Evolutionary conservation across 352 stramenopile genomes (phyloP).

Genomic region (Phytophthora rubi): DNA sequence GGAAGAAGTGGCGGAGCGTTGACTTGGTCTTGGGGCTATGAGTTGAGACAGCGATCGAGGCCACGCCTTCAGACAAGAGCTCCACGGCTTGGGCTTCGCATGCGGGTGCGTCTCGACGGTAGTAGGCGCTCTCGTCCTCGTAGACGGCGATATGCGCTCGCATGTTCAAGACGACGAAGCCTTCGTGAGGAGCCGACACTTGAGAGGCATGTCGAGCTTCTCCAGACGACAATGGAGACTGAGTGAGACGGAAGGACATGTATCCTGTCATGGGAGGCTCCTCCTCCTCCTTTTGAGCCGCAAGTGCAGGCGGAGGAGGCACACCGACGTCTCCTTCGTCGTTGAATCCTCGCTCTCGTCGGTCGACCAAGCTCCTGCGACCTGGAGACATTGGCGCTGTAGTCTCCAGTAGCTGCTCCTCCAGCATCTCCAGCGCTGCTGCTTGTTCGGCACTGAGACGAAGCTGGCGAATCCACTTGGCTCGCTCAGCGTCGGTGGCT

Average conservation of each 20-base stretch:
- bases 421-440: slow-evolving; percentile 58
- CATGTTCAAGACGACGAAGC: slow-evolving; percentile 44
- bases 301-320: background rate
- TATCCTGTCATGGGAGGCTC: slow-evolving; percentile 38
- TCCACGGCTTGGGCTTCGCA: slow-evolving; percentile 46
- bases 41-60: slow-evolving; percentile 11
- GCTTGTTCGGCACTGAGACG: slow-evolving; percentile 58
- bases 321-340: slow-evolving; percentile 4
- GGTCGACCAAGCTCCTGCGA: slow-evolving; percentile 33
- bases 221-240: slow-evolving; percentile 18
- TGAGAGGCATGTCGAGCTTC: slow-evolving; percentile 21
- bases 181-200: slow-evolving; percentile 29
- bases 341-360: slow-evolving; percentile 17
- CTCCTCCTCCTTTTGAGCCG: slow-evolving; percentile 10
- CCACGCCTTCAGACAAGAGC: slow-evolving; percentile 30
- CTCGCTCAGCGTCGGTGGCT: slow-evolving; percentile 59
- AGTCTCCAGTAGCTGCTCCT: slow-evolving; percentile 52
- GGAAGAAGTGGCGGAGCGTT: slow-evolving; percentile 28
- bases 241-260: slow-evolving; percentile 25
- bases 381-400: slow-evolving; percentile 31
- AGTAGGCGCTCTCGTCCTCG: slow-evolving; percentile 53
- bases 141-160: slow-evolving; percentile 47
- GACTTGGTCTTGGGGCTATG: slow-evolving; percentile 33
- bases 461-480: slow-evolving; percentile 74
- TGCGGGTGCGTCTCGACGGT: slow-evolving; percentile 22